Base-by-base conservation (phyloP, 2,329 filamentous ascomycete species). In the Cladosporium sp. region DNA sequence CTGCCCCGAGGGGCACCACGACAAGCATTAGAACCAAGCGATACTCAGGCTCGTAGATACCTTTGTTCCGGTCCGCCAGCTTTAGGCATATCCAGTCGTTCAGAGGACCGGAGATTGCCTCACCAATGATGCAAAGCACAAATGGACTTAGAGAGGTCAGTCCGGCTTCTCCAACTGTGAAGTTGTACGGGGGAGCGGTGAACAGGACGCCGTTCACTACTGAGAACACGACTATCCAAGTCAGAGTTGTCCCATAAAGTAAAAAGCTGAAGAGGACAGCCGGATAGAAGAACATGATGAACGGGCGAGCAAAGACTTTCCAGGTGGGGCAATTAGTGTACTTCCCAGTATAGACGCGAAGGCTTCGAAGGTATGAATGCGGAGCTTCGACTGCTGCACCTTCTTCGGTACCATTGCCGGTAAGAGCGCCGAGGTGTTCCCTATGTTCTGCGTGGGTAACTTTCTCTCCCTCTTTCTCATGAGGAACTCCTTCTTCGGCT, bases 71-170 rank as follows among this genome's bases (percentile, higher is more conserved):
- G 39, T 61, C 62, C n/a, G 68, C 64, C 20, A 70, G 58, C 28
- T 61, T 62, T 10, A 79, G 17, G 42, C 61, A 60, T 37, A 77
- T 67, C 66, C 71, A 76, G 64, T 78, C 78, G 61, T 77, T 79
- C 47, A 80, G 62, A 0, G 77, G 77, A 1, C 77, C 78, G 0
- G 74, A 71, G 2, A 77, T 64, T 5, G 75, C 50, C 61, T 78
- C 74, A 17, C 76, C 78, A 37, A 82, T 67, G 47, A 80, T 70
- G 17, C 72, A 77, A 10, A 78, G 68, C 57, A 81, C 65, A 62
- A 81, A 77, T 0, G 79, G 77, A 0, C 78, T 78, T 24, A 82
- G 69, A 19, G 76, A 77, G 54, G 78, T 77, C 25, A 81, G 70
- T 1, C 80, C 80, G 0, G 75, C 75, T 59, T 78, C 65, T 10